Evolutionary conservation across 208 protist genomes (phyloP), one percentile per base, ranked within the genome.

Genomic region (Leishmania martiniquensis): DNA sequence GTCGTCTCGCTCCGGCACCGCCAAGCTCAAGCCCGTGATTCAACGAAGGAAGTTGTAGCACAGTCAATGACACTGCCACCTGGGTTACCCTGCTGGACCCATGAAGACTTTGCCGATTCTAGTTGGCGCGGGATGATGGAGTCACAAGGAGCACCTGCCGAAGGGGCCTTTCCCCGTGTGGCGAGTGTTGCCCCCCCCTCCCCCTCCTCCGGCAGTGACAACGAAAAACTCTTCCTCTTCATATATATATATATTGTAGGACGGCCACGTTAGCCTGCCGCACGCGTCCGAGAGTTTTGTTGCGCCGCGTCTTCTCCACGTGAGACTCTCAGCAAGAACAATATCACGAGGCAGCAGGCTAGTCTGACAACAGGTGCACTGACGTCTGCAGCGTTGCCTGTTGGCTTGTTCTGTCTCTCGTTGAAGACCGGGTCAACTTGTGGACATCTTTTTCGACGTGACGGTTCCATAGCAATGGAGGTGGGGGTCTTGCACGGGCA

Each of bases 1-100:
- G 22, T 34, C 12, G 34, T 20, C 62, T 39, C 44, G 6, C 39
- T 17, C 52, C 49, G 1, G 20, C 57, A 6, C 7, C 17, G 29
- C 66, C 20, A 20, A 42, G 13, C 34, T 77, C 37, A 80, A 69
- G 62, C 83, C 78, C 5, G 78, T 83, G 44, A 84, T 87, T 29
- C 77, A 78, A 49, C 60, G 76, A n/a, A 83, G 72, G 39, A 72
- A 82, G 42, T 1, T 34, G 52, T 47, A 60, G 49, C 68, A 34
- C 0, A 10, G 32, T 63, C 12, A 25, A 25, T 12, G 29, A n/a
- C 44, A 13, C 47, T 42, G 32, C 42, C 20, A 25, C 44, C 12
- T 29, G 4, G 39, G 6, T 47, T 69, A 29, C 49, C 57, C 49
- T 15, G 39, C 65, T 47, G 22, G n/a, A 51, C 22, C 7, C 65